Percentiles rank a stretch among this genome's conserved stretches.
These are phyloP conservation scores for Suillus occidentalis DNA, from an alignment of 768 basidiomycete genomes.

Conservation along the genomic window DNA sequence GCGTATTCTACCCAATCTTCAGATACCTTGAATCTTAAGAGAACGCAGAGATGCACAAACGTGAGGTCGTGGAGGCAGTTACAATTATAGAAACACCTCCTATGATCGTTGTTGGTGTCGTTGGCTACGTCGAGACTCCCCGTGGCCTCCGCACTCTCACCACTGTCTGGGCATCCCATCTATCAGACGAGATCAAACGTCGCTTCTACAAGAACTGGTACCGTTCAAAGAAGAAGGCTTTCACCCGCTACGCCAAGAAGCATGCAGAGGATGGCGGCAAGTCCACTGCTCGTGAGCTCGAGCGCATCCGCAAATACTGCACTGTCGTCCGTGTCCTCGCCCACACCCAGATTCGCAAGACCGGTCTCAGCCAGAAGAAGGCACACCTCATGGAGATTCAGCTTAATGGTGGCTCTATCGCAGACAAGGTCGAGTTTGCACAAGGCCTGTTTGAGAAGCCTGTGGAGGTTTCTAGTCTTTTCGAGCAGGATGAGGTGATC, in stretches of 20 bases:
- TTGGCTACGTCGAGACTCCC: constrained; percentile 99
- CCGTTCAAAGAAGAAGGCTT: constrained; percentile 99
- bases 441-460: constrained; percentile 96
- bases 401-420: constrained; percentile 92
- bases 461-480: constrained; percentile 78
- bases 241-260: constrained; percentile 99
- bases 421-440: constrained; percentile 97
- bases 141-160: constrained; percentile 98
- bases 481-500: constrained; percentile 96
- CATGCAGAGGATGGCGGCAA: constrained; percentile 94
- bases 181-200: constrained; percentile 97
- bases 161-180: constrained; percentile 97
- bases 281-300: constrained; percentile 91
- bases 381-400: constrained; percentile 99
- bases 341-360: constrained; percentile 98
- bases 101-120: constrained; percentile 94
- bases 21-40: not conserved
- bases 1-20: constrained; percentile 38
- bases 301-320: constrained; percentile 99
- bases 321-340: constrained; percentile 99
- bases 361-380: constrained; percentile 97
- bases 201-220: constrained; percentile 99
- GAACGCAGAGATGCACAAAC: constrained; percentile 96
- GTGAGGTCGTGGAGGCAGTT: constrained; percentile 98
- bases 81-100: constrained; percentile 96